phyloP scores from a whole-genome alignment of 305 asterid genomes.

The Withania somnifera region DNA sequence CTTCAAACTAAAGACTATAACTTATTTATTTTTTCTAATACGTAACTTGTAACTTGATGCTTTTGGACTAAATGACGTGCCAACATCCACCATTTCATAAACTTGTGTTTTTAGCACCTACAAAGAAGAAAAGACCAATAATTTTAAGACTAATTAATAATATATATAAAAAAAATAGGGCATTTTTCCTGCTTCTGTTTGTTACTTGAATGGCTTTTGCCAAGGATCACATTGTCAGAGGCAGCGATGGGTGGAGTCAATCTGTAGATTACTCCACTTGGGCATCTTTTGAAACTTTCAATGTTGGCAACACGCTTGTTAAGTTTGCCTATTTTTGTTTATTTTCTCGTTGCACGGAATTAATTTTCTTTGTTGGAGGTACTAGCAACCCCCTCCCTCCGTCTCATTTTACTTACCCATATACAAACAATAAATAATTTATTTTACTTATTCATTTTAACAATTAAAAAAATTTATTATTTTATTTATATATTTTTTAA shows the following conservation, averaged over 20 bases:
- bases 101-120: neutral
- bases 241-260: constrained; percentile 11
- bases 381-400: no score
- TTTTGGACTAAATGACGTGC: neutral
- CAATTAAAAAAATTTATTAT: no score
- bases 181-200: constrained; percentile 6
- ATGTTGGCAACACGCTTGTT: constrained; percentile 19
- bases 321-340: neutral
- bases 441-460: no score
- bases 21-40: neutral
- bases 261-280: constrained; percentile 9
- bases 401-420: no score
- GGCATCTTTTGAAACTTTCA: constrained; percentile 19
- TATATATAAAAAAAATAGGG: neutral
- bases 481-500: no score
- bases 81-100: neutral
- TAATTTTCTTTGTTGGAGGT: no score
- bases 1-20: neutral
- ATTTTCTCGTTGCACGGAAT: no score
- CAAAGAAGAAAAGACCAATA: neutral
- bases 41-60: neutral
- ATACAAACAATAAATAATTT: no score
- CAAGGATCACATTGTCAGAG: constrained; percentile 18
- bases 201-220: constrained; percentile 14
- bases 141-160: no score